Percentiles rank a stretch among this genome's conserved stretches.
These are phyloP conservation scores for Nigrograna mackinnonii DNA, from an alignment of 2,329 filamentous ascomycete species.

Conservation along the genomic window DNA sequence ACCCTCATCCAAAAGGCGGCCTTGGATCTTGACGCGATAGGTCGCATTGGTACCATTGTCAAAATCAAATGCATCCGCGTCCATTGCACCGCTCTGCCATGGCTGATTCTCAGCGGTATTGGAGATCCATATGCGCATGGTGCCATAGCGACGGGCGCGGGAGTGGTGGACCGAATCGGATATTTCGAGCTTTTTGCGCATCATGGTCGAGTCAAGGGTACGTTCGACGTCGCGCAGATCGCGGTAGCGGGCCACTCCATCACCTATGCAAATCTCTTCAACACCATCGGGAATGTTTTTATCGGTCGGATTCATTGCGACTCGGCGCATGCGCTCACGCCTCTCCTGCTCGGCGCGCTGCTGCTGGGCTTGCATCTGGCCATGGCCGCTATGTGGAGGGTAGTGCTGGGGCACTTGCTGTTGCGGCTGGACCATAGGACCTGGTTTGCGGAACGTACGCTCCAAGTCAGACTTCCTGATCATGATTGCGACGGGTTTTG, in stretches of 20 bases:
- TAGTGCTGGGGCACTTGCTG: constrained; percentile 53
- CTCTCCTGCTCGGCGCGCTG: constrained; percentile 51
- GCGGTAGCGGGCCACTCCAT: constrained; percentile 81
- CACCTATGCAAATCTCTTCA: constrained; percentile 76
- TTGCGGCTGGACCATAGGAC: constrained; percentile 52
- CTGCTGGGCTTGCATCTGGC: constrained; percentile 45
- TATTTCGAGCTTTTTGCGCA: constrained; percentile 90
- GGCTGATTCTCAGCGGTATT: constrained; percentile 94
- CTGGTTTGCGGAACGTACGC: constrained; percentile 49
- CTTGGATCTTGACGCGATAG: constrained; percentile 92
- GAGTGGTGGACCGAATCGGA: constrained; percentile 78
- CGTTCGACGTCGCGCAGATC: constrained; percentile 85
- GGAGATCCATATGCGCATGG: constrained; percentile 89
- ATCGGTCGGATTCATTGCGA: constrained; percentile 89
- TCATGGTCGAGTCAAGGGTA: constrained; percentile 87
- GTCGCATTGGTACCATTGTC: constrained; percentile 75
- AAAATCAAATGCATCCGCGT: constrained; percentile 80
- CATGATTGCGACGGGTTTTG: constrained; percentile 29
- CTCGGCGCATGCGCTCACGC: constrained; percentile 73
- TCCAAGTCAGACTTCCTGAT: constrained; percentile 54
- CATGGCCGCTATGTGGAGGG: constrained; percentile 28
- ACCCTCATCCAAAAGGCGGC: constrained; percentile 69
- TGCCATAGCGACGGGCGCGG: constrained; percentile 78
- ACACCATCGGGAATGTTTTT: constrained; percentile 92
- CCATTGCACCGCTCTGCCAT: constrained; percentile 77